phyloP scores from a whole-genome alignment of 2,329 filamentous ascomycete genomes.

The Coniochaeta sp. region DNA sequence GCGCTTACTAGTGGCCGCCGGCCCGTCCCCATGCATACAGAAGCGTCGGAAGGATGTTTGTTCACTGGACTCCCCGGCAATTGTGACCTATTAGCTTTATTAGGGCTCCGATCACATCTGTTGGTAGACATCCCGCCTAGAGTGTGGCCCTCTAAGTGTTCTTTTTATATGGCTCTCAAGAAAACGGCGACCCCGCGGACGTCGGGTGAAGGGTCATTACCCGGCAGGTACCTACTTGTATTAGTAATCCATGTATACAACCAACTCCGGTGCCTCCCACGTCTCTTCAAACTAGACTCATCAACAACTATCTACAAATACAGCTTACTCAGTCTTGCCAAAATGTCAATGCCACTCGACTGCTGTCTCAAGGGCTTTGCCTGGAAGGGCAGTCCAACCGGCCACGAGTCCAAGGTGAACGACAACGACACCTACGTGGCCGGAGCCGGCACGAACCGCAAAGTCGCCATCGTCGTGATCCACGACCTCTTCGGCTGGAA shows the following conservation, averaged over 20 bases:
- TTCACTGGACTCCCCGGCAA: background rate
- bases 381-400: conserved; percentile 5
- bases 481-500: conserved; percentile 45
- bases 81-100: background rate
- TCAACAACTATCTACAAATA: background rate
- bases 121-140: too few species aligned
- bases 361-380: conserved; percentile 7
- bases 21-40: background rate
- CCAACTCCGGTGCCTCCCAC: too few species aligned
- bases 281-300: too few species aligned
- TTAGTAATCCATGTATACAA: too few species aligned
- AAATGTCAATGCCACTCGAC: background rate
- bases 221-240: too few species aligned
- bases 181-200: too few species aligned
- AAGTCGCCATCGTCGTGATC: conserved; percentile 38
- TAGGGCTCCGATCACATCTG: background rate
- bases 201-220: too few species aligned
- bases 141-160: too few species aligned
- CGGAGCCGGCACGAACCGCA: conserved; percentile 25
- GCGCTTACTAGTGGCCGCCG: background rate
- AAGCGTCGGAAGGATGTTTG: background rate
- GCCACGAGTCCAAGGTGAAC: conserved; percentile 19
- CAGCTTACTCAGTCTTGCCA: background rate
- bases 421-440: conserved; percentile 34
- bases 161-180: too few species aligned